Evolutionary conservation across 495 filamentous ascomycete species (phyloP).

Genomic region (Xeromyces bisporus): DNA sequence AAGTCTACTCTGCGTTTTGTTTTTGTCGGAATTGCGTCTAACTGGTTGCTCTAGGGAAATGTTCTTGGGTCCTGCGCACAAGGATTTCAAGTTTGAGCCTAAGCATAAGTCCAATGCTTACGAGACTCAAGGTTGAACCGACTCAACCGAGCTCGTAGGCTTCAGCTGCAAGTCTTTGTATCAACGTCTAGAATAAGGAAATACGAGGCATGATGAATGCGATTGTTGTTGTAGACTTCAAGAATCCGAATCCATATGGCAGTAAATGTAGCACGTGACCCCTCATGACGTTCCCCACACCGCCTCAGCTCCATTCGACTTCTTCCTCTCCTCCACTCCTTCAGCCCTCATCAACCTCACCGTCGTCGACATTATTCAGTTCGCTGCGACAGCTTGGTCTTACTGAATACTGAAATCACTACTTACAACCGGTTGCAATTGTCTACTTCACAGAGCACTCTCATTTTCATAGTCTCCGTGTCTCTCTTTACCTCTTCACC

Average conservation of each 20-base stretch:
- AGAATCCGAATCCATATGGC: no score
- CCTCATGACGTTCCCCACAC: conserved; percentile 21
- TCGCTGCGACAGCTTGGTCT: no score
- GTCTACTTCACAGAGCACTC: no score
- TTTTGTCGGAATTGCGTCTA: conserved; percentile 1
- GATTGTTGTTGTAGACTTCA: background rate
- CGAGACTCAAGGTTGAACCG: conserved; percentile 41
- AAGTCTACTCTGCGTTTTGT: conserved; percentile 16
- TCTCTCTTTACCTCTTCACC: no score
- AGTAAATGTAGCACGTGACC: conserved; percentile 13
- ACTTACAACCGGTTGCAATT: no score
- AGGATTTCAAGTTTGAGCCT: conserved; percentile 86
- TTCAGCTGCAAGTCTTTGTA: conserved; percentile 3
- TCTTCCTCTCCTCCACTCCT: conserved; percentile 3
- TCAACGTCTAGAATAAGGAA: background rate
- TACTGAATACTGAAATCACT: conserved; percentile 2
- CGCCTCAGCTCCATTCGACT: conserved; percentile 11
- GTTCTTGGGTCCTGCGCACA: conserved; percentile 84
- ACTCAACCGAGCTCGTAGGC: background rate
- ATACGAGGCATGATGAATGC: background rate
- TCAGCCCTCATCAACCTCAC: background rate
- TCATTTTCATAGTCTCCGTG: no score
- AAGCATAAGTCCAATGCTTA: conserved; percentile 93
- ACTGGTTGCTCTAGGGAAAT: conserved; percentile 46
- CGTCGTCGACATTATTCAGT: no score